Percentiles rank a stretch among this genome's conserved stretches.
phyloP scores from a whole-genome alignment of 352 stramenopile genomes.

The Phytophthora ohioensis region DNA sequence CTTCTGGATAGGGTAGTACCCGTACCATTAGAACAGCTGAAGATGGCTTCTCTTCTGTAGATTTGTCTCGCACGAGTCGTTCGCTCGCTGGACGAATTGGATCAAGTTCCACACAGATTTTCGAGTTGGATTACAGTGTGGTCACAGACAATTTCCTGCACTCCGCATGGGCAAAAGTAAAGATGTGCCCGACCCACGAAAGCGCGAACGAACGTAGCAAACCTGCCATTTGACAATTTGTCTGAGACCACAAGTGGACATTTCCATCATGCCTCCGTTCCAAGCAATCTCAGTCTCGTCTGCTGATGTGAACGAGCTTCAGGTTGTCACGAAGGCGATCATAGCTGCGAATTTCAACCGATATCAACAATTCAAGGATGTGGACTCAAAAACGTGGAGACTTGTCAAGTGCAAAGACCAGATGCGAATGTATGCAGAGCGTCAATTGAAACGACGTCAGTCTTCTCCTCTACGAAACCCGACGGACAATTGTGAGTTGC shows the following conservation, averaged over 20 bases:
- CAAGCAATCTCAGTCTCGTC: conserved; percentile 29
- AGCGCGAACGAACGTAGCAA: not conserved
- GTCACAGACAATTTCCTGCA: conserved; percentile 15
- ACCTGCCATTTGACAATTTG: conserved; percentile 21
- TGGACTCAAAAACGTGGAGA: conserved; percentile 30
- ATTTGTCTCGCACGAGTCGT: too few relatives aligned
- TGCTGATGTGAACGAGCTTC: conserved; percentile 27
- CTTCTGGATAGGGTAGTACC: too few relatives aligned
- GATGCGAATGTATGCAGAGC: conserved; percentile 28
- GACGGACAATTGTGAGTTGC: conserved; percentile 9
- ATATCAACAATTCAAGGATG: conserved; percentile 36
- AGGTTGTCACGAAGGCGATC: conserved; percentile 37
- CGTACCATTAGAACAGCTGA: too few relatives aligned
- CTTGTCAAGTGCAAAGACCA: conserved; percentile 34
- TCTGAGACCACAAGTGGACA: not conserved
- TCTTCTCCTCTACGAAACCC: not conserved
- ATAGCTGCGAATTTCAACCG: conserved; percentile 40
- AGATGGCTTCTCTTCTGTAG: too few relatives aligned
- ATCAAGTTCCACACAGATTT: too few relatives aligned
- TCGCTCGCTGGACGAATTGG: too few relatives aligned
- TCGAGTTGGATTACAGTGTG: not conserved
- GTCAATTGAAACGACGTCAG: conserved; percentile 12
- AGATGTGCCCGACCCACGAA: conserved; percentile 9
- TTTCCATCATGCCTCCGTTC: conserved; percentile 36
- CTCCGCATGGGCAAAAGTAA: conserved; percentile 31